Evolutionary conservation across 139 green algal species (phyloP).

Genomic region (Diplosphaera chodatii): DNA sequence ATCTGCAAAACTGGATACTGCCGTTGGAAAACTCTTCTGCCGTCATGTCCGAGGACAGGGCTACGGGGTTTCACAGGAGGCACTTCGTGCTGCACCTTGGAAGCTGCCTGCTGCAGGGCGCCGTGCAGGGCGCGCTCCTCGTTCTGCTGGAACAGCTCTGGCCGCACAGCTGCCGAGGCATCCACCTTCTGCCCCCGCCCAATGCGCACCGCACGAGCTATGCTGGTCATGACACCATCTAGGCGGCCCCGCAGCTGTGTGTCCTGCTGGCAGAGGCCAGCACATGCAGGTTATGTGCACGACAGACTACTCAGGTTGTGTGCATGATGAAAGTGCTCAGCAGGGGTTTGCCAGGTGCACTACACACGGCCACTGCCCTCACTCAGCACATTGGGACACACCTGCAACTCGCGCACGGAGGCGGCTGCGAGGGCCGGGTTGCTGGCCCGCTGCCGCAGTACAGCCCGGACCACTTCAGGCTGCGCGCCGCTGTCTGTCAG

Average conservation of each 20-base stretch:
- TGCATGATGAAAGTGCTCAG: too few species aligned
- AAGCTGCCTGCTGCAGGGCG: slow-evolving; percentile 31
- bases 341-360: too few species aligned
- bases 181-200: slow-evolving; percentile 77
- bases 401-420: slow-evolving; percentile 63
- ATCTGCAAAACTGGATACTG: too few species aligned
- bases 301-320: too few species aligned
- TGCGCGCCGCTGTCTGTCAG: slow-evolving; percentile 66
- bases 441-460: slow-evolving; percentile 71
- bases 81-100: slow-evolving; percentile 18
- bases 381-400: too few species aligned
- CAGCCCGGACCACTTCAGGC: slow-evolving; percentile 72
- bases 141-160: slow-evolving; percentile 59
- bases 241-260: slow-evolving; percentile 27
- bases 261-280: too few species aligned
- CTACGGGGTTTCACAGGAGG: too few species aligned
- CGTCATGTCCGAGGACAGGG: too few species aligned
- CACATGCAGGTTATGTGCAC: too few species aligned
- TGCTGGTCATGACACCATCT: slow-evolving; percentile 62
- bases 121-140: slow-evolving; percentile 68
- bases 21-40: too few species aligned
- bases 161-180: slow-evolving; percentile 34
- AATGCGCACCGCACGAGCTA: slow-evolving; percentile 80
- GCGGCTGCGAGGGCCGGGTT: slow-evolving; percentile 64
- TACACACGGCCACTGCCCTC: too few species aligned